Percentiles rank a stretch among this genome's conserved stretches.
phyloP scores from a whole-genome alignment of 345 rosid genomes.

The Rhodamnia argentea region DNA sequence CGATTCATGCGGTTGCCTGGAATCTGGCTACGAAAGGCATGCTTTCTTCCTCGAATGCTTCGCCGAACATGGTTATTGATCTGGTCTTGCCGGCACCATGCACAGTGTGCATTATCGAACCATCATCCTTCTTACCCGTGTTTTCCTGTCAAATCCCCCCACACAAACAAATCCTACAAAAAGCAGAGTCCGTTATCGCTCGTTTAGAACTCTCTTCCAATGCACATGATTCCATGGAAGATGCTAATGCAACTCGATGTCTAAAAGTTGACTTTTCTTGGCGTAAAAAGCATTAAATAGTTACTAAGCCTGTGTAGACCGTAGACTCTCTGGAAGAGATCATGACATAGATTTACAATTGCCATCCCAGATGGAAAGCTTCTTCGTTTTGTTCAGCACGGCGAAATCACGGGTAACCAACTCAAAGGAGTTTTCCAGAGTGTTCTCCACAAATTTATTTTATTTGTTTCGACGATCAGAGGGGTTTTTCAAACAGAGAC shows the following conservation, averaged over 20 bases:
- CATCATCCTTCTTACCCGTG: constrained; percentile 12
- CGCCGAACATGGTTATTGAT: background rate
- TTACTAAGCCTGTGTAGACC: background rate
- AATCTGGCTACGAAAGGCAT: background rate
- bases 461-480: too few relatives aligned
- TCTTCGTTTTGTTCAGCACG: too few relatives aligned
- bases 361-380: too few relatives aligned
- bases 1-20: background rate
- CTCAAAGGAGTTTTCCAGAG: too few relatives aligned
- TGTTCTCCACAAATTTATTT: too few relatives aligned
- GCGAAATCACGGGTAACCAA: too few relatives aligned
- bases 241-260: background rate
- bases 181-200: background rate
- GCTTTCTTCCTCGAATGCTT: background rate
- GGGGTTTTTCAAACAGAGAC: too few relatives aligned
- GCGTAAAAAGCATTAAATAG: background rate
- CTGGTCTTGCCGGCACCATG: background rate
- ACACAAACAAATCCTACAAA: constrained; percentile 84
- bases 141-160: constrained; percentile 64
- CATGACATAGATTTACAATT: too few relatives aligned
- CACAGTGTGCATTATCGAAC: background rate
- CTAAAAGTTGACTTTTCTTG: background rate
- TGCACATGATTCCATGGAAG: background rate
- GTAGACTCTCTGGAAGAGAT: too few relatives aligned
- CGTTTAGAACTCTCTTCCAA: background rate